Conservation (phyloP, 768 basidiomycete species). For the Leucogyrophana mollusca region DNA sequence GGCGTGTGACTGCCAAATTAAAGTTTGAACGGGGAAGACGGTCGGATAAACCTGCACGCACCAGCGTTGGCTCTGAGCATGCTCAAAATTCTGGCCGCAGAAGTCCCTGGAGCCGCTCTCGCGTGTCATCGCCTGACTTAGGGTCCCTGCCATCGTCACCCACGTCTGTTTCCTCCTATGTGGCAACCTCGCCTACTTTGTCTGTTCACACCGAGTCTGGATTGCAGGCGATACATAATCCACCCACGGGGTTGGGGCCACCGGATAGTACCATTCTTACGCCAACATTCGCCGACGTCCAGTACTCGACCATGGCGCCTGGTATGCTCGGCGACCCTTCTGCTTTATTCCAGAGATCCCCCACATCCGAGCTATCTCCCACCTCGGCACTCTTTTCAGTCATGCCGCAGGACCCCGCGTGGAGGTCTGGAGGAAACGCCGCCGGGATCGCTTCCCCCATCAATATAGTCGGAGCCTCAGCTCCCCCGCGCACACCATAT, state of each 20-base stretch:
- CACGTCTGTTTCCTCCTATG: conserved; percentile 16
- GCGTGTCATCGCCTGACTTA: conserved; percentile 15
- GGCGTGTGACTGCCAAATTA: conserved; percentile 14
- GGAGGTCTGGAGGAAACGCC: conserved; percentile 11
- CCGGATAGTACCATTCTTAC: conserved; percentile 5
- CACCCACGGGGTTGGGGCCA: conserved; percentile 1
- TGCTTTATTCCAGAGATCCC: conserved; percentile 11
- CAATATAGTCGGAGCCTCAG: background rate
- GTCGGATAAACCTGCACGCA: conserved; percentile 14
- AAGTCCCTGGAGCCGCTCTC: conserved; percentile 12
- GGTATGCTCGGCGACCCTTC: conserved; percentile 12
- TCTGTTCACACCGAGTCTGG: conserved; percentile 20
- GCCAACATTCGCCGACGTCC: conserved; percentile 11
- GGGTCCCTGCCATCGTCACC: conserved; percentile 24
- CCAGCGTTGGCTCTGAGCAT: conserved; percentile 12
- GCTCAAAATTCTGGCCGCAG: conserved; percentile 37
- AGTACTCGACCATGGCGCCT: conserved; percentile 7
- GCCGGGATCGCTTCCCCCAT: background rate
- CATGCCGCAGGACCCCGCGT: conserved; percentile 15
- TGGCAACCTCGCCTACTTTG: conserved; percentile 19
- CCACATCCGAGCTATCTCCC: conserved; percentile 12
- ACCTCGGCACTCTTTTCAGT: conserved; percentile 7
- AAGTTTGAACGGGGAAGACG: conserved; percentile 24
- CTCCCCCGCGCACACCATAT: conserved; percentile 17
- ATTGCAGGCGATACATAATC: conserved; percentile 13